Evolutionary conservation across 2,329 filamentous ascomycete genomes (phyloP).

Genomic region (Monosporascus ibericus): DNA sequence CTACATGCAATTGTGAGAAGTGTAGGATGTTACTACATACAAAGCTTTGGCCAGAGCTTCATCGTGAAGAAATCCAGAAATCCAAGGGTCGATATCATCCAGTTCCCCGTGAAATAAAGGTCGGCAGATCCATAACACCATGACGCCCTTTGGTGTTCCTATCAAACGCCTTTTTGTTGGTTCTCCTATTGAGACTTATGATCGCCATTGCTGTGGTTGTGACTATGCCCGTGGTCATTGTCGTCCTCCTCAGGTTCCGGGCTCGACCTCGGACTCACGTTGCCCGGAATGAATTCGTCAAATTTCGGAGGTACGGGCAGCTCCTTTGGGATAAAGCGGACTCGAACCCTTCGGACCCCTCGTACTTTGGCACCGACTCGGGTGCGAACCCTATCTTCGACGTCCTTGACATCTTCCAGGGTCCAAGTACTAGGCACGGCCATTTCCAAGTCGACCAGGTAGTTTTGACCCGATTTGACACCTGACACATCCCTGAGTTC

Average conservation of each 20-base stretch:
- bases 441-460: conserved; percentile 83
- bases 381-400: conserved; percentile 70
- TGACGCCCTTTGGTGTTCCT: conserved; percentile 5
- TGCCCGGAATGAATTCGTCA: conserved; percentile 72
- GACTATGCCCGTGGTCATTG: conserved; percentile 36
- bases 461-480: conserved; percentile 94
- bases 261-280: conserved; percentile 50
- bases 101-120: neutral
- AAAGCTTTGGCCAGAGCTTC: neutral
- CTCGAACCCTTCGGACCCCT: conserved; percentile 75
- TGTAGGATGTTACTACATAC: neutral
- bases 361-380: conserved; percentile 70
- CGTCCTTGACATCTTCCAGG: conserved; percentile 58
- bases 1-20: neutral
- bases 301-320: conserved; percentile 50
- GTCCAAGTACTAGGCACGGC: conserved; percentile 73
- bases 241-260: conserved; percentile 55
- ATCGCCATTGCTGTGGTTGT: conserved; percentile 33
- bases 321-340: conserved; percentile 74
- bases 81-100: neutral
- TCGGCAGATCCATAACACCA: conserved; percentile 1
- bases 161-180: conserved; percentile 1
- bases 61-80: neutral
- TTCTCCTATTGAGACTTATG: conserved; percentile 19
- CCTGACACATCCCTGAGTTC: conserved; percentile 77